Conservation (phyloP, 2,329 filamentous ascomycete genomes). For the Verticillium dahliae region DNA sequence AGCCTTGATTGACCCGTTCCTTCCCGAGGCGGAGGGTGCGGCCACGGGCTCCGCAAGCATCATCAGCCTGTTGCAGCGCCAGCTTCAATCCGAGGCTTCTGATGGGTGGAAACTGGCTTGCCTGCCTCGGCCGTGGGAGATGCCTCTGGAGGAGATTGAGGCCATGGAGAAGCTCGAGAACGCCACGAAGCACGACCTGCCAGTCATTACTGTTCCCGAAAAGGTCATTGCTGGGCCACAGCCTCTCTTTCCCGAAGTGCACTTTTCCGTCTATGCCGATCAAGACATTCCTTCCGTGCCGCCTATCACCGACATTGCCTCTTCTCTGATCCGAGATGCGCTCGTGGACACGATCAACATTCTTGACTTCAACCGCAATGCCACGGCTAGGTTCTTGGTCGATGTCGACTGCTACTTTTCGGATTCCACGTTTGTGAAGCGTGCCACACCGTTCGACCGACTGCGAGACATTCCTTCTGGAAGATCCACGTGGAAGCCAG, state of each 20-base stretch:
- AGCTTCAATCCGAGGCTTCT: slow-evolving; percentile 70
- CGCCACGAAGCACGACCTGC: slow-evolving; percentile 70
- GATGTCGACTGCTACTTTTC: slow-evolving; percentile 94
- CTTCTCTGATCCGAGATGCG: slow-evolving; percentile 77
- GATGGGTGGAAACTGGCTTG: slow-evolving; percentile 69
- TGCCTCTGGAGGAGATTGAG: slow-evolving; percentile 54
- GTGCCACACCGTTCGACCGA: slow-evolving; percentile 87
- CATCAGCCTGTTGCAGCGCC: slow-evolving; percentile 76
- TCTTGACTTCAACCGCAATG: slow-evolving; percentile 85
- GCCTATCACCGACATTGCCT: slow-evolving; percentile 65
- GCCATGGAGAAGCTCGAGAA: slow-evolving; percentile 52
- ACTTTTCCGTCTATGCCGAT: slow-evolving; percentile 83
- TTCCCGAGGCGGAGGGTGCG: slow-evolving; percentile 55
- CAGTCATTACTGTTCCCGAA: slow-evolving; percentile 67
- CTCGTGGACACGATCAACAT: slow-evolving; percentile 91
- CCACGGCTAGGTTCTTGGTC: slow-evolving; percentile 81
- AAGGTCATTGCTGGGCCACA: slow-evolving; percentile 68
- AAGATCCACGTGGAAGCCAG: slow-evolving; percentile 86
- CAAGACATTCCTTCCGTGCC: slow-evolving; percentile 90
- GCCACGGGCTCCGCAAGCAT: slow-evolving; percentile 60
- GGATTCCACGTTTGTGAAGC: slow-evolving; percentile 83
- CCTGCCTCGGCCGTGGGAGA: slow-evolving; percentile 61
- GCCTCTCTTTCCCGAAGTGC: slow-evolving; percentile 84
- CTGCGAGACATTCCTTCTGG: slow-evolving; percentile 62
- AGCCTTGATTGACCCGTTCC: slow-evolving; percentile 79